Evolutionary conservation across 805 yeast genomes (phyloP).

Genomic region (Candida morakotiae): DNA sequence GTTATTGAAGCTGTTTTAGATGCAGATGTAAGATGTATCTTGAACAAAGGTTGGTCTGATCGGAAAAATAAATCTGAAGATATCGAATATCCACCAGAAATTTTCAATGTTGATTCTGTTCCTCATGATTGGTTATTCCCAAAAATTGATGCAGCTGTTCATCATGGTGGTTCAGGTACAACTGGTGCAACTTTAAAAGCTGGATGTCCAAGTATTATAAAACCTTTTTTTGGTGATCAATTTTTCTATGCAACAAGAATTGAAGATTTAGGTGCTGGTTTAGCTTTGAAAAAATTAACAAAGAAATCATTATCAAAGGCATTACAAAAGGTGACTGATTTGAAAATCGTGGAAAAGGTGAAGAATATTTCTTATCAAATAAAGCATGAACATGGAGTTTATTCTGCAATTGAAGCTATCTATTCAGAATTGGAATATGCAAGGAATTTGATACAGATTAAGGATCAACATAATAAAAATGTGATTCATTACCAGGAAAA

Average conservation of each 20-base stretch:
- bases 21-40: conserved; percentile 80
- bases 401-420: conserved; percentile 69
- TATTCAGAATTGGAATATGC: conserved; percentile 81
- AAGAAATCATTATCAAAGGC: conserved; percentile 62
- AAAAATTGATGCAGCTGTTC: conserved; percentile 87
- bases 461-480: conserved; percentile 2
- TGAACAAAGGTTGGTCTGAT: conserved; percentile 95
- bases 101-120: conserved; percentile 65
- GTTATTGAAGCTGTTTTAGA: conserved; percentile 73
- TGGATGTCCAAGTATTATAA: conserved; percentile 85
- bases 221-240: conserved; percentile 96
- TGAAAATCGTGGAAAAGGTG: conserved; percentile 67
- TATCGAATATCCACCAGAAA: conserved; percentile 56
- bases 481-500: conserved; percentile 46
- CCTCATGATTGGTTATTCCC: conserved; percentile 97
- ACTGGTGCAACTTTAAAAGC: conserved; percentile 87
- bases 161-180: conserved; percentile 96
- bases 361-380: conserved; percentile 57
- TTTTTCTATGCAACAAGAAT: conserved; percentile 85
- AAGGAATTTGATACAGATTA: conserved; percentile 41
- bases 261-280: conserved; percentile 85
- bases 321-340: conserved; percentile 59
- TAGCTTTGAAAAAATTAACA: conserved; percentile 65
- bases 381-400: conserved; percentile 75
- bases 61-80: conserved; percentile 43